These are phyloP conservation scores for Neonectria ditissima DNA, from an alignment of 2,329 filamentous ascomycete species.

Conservation along the genomic window DNA sequence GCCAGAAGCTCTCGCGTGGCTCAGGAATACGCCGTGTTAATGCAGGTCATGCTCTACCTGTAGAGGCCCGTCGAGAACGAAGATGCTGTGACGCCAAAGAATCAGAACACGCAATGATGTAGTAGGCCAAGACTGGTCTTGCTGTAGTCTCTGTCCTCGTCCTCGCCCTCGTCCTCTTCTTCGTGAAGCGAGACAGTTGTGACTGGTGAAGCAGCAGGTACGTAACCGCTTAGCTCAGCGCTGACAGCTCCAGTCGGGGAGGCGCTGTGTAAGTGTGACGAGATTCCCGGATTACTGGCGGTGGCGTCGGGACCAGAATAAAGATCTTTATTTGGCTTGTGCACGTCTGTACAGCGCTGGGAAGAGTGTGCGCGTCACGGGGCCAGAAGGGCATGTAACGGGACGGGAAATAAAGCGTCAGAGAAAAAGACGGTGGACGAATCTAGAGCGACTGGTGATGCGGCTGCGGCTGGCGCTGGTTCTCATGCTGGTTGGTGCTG, in stretches of 20 bases:
- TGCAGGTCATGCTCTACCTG: not conserved
- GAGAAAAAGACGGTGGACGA: constrained; percentile 41
- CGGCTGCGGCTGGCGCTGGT: constrained; percentile 37
- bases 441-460: constrained; percentile 31
- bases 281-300: constrained; percentile 29
- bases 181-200: constrained; percentile 36
- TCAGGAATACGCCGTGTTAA: constrained; percentile 5
- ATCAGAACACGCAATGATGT: not conserved
- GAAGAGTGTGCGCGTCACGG: constrained; percentile 40
- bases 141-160: constrained; percentile 18
- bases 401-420: constrained; percentile 30
- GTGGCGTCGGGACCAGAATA: constrained; percentile 27
- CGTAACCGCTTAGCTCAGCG: constrained; percentile 40
- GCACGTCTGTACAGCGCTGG: constrained; percentile 15
- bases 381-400: constrained; percentile 33
- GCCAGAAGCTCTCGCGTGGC: constrained; percentile 11
- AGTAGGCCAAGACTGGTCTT: not conserved
- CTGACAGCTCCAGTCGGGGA: constrained; percentile 31
- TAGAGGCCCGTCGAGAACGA: not conserved
- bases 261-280: constrained; percentile 46
- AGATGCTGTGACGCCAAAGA: not conserved
- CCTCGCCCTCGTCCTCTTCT: constrained; percentile 21
- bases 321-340: constrained; percentile 22
- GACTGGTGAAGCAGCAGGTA: constrained; percentile 33
- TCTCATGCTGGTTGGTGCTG: constrained; percentile 38